A percentile compares a stretch with the other conserved stretches of the same genome.
phyloP scores from a whole-genome alignment of 177 flowering plant species.

The Vitis hybrid region DNA sequence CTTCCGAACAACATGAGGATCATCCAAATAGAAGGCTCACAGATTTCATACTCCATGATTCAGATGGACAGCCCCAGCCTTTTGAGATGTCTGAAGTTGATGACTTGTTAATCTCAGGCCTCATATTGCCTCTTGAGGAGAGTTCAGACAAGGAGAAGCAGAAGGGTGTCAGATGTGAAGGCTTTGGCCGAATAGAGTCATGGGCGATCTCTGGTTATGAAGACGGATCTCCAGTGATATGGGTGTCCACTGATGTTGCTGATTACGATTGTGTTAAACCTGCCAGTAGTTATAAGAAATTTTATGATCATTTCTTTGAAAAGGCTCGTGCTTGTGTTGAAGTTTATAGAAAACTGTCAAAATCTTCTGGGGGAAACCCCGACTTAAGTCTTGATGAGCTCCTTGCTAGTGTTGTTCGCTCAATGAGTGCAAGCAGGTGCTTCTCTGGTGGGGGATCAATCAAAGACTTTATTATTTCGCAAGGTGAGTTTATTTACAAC shows the following conservation, averaged over 20 bases:
- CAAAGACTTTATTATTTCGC: slow-evolving; percentile 63
- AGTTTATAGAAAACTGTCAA: slow-evolving; percentile 60
- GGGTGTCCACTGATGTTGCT: slow-evolving; percentile 79
- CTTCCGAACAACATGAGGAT: slow-evolving; percentile 43
- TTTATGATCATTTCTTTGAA: slow-evolving; percentile 57
- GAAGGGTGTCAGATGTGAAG: slow-evolving; percentile 66
- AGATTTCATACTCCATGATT: slow-evolving; percentile 69
- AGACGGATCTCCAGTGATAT: slow-evolving; percentile 71
- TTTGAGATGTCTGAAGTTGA: slow-evolving; percentile 73
- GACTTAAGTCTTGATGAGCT: slow-evolving; percentile 69
- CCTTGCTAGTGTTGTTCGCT: slow-evolving; percentile 68
- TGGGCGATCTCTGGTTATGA: slow-evolving; percentile 95
- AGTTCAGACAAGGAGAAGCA: slow-evolving; percentile 46
- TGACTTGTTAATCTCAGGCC: slow-evolving; percentile 63
- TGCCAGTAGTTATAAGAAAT: slow-evolving; percentile 50
- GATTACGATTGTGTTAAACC: slow-evolving; percentile 88
- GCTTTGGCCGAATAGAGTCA: slow-evolving; percentile 79
- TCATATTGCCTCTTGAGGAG: slow-evolving; percentile 58
- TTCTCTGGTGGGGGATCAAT: slow-evolving; percentile 49
- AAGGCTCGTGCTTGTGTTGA: slow-evolving; percentile 83
- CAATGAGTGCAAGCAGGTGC: slow-evolving; percentile 61
- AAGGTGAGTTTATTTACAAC: slow-evolving; percentile 73
- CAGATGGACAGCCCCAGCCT: slow-evolving; percentile 51
- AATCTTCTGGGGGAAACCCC: slow-evolving; percentile 62
- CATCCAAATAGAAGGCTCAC: slow-evolving; percentile 65